Conservation (phyloP, 768 basidiomycete genomes). For the Lentinula aciculospora region DNA sequence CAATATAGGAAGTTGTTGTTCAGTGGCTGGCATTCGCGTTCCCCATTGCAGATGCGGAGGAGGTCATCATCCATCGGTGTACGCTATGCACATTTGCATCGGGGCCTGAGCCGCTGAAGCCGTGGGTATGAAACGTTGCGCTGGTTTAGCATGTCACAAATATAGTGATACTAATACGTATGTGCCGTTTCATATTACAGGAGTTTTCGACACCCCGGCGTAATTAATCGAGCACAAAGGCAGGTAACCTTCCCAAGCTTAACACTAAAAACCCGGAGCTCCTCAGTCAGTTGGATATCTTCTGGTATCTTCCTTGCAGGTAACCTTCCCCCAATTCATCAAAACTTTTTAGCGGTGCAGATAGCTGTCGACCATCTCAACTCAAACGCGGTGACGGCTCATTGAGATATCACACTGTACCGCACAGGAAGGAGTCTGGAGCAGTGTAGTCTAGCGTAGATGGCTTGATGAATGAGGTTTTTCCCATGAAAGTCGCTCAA, state of each 20-base stretch:
- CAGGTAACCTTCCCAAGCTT: background rate
- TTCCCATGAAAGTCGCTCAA: conserved; percentile 3
- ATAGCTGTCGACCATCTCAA: background rate
- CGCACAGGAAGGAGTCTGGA: background rate
- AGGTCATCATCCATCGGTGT: too few species aligned
- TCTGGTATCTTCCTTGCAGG: too few species aligned
- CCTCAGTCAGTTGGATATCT: background rate
- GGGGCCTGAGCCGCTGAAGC: background rate
- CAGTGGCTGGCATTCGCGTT: background rate
- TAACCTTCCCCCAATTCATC: too few species aligned
- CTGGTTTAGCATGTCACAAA: background rate
- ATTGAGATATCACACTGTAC: background rate
- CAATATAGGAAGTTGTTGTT: too few species aligned
- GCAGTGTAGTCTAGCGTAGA: background rate
- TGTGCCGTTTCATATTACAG: background rate
- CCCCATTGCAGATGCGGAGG: too few species aligned
- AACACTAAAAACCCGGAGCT: background rate
- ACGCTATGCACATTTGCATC: background rate
- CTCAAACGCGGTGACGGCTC: background rate
- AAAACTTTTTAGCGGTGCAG: background rate
- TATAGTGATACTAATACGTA: background rate
- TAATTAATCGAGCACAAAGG: background rate
- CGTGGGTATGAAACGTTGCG: background rate
- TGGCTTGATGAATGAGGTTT: background rate
- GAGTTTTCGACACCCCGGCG: background rate